Evolutionary conservation across 306 rosid genomes (phyloP).

Genomic region (Herpetospermum pedunculosum): DNA sequence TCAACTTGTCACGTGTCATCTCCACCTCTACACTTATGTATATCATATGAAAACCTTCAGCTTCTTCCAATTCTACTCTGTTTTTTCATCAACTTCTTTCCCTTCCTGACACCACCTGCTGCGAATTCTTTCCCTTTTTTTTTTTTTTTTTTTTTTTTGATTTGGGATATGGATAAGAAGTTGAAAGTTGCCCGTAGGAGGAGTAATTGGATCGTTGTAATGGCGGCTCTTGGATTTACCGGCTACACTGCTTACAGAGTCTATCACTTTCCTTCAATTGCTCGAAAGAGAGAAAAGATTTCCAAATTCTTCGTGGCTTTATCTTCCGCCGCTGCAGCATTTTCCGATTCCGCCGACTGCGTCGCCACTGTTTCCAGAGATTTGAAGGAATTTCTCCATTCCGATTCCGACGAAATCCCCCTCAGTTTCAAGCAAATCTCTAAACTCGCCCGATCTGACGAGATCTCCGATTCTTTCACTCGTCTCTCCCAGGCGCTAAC

Average conservation of each 20-base stretch:
- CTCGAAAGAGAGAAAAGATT: slow-evolving; percentile 40
- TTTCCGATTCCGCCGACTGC: slow-evolving; percentile 54
- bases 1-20: slow-evolving; percentile 8
- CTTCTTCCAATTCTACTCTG: neutral
- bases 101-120: neutral
- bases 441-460: slow-evolving; percentile 47
- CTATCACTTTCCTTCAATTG: slow-evolving; percentile 47
- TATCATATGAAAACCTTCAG: too few relatives aligned
- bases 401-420: slow-evolving; percentile 59
- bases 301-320: slow-evolving; percentile 37
- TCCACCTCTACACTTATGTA: slow-evolving; percentile 1
- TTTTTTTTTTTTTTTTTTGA: too few relatives aligned
- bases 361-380: slow-evolving; percentile 48
- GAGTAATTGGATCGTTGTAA: slow-evolving; percentile 39
- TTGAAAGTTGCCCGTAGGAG: slow-evolving; percentile 25
- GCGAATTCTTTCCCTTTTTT: too few relatives aligned
- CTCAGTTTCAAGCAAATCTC: slow-evolving; percentile 59
- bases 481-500: slow-evolving; percentile 43
- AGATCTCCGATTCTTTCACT: slow-evolving; percentile 41
- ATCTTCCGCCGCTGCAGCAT: slow-evolving; percentile 48
- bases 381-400: slow-evolving; percentile 53
- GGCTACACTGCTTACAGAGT: slow-evolving; percentile 38
- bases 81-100: neutral
- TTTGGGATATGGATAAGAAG: slow-evolving; percentile 46
- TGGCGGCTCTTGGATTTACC: slow-evolving; percentile 44